Evolutionary conservation across 2,329 filamentous ascomycete species (phyloP).

Genomic region (Penicillium sp.): DNA sequence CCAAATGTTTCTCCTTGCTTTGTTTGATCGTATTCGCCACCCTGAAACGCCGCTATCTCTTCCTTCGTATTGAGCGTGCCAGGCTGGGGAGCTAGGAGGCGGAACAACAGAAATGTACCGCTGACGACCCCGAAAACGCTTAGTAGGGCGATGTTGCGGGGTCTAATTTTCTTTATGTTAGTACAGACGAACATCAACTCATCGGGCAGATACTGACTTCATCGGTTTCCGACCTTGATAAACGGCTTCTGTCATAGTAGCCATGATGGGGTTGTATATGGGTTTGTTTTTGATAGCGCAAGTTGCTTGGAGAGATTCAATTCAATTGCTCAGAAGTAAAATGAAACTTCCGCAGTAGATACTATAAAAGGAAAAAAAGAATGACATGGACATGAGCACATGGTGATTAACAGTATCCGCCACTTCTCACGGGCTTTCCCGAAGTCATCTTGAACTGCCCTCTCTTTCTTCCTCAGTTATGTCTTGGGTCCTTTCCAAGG

Average conservation of each 20-base stretch:
- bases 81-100: slow-evolving; percentile 17
- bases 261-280: neutral
- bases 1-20: slow-evolving; percentile 3
- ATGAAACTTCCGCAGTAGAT: neutral
- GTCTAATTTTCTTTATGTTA: slow-evolving; percentile 10
- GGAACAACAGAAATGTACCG: slow-evolving; percentile 22
- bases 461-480: neutral
- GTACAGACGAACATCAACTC: neutral
- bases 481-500: no score
- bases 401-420: neutral
- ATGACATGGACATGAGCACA: slow-evolving; percentile 10
- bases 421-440: neutral
- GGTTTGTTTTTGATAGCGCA: neutral
- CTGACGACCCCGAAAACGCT: slow-evolving; percentile 24
- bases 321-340: neutral
- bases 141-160: slow-evolving; percentile 23
- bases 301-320: neutral
- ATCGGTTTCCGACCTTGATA: neutral
- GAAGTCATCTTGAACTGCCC: neutral
- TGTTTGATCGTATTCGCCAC: slow-evolving; percentile 12
- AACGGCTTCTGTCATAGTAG: neutral
- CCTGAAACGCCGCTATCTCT: slow-evolving; percentile 18
- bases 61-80: slow-evolving; percentile 14
- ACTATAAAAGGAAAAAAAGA: neutral
- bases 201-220: neutral